phyloP scores from a whole-genome alignment of 1,139 yeast species.

The Debaryomyces singareniensis region DNA sequence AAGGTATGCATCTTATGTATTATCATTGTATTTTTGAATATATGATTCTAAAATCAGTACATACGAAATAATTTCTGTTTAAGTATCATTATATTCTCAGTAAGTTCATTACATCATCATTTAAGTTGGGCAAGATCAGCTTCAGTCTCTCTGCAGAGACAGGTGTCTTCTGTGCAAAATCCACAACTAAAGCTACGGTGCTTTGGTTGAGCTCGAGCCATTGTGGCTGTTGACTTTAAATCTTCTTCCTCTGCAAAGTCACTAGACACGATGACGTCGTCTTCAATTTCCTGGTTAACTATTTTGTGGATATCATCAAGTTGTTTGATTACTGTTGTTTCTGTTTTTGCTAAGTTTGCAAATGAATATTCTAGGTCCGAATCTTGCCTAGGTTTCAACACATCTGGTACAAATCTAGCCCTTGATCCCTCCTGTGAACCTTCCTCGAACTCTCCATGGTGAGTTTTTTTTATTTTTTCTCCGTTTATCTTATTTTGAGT shows the following conservation, averaged over 20 bases:
- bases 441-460: constrained; percentile 2
- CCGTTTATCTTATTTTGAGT: constrained; percentile 12
- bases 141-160: constrained; percentile 35
- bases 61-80: not conserved
- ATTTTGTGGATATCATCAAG: constrained; percentile 31
- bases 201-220: not conserved
- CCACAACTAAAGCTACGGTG: constrained; percentile 25
- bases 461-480: constrained; percentile 9
- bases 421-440: too few species aligned
- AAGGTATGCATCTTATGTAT: constrained; percentile 4
- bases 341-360: too few species aligned
- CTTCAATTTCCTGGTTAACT: constrained; percentile 95
- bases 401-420: too few species aligned
- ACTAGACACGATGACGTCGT: constrained; percentile 45
- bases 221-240: not conserved
- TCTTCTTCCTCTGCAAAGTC: constrained; percentile 1
- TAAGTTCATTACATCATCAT: constrained; percentile 1
- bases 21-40: not conserved
- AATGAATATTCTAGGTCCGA: too few species aligned
- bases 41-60: not conserved
- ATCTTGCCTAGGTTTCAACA: too few species aligned
- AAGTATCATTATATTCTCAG: not conserved
- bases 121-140: constrained; percentile 8
- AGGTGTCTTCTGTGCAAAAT: constrained; percentile 37
- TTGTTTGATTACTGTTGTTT: not conserved